Percentiles rank a stretch among this genome's conserved stretches.
phyloP scores from a whole-genome alignment of 176 grass and related monocot genomes.

The Avena atlantica region DNA sequence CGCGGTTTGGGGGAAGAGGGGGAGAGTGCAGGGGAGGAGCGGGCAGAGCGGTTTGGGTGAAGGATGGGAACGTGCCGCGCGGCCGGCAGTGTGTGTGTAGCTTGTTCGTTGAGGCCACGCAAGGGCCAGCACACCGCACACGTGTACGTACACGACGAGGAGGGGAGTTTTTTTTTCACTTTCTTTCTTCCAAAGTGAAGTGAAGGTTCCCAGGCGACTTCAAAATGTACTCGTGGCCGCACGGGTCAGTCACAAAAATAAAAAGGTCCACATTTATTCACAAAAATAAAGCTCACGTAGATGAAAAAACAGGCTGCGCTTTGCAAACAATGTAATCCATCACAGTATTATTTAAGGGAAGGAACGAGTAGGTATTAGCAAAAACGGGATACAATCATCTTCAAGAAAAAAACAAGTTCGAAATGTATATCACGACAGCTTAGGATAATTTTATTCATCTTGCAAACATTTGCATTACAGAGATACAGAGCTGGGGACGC shows the following conservation, averaged over 20 bases:
- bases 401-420: not conserved
- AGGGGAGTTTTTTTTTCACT: no score
- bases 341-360: no score
- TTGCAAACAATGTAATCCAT: no score
- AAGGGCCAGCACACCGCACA: slow-evolving; percentile 14
- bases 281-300: not conserved
- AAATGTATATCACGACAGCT: not conserved
- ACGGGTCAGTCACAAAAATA: not conserved
- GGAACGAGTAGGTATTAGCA: not conserved
- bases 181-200: no score
- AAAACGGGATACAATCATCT: not conserved
- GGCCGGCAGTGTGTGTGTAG: not conserved
- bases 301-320: no score
- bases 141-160: no score
- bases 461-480: not conserved
- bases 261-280: not conserved
- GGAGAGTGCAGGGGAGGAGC: not conserved
- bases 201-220: no score
- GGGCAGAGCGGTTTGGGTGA: not conserved
- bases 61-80: not conserved
- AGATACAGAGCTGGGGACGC: not conserved
- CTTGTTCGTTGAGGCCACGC: not conserved
- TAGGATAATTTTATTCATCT: slow-evolving; percentile 5
- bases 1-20: not conserved
- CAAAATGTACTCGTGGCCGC: no score